A percentile compares a stretch with the other conserved stretches of the same genome.
Evolutionary conservation across 495 filamentous ascomycete species (phyloP).

Genomic region (Aspergillus sparsus): DNA sequence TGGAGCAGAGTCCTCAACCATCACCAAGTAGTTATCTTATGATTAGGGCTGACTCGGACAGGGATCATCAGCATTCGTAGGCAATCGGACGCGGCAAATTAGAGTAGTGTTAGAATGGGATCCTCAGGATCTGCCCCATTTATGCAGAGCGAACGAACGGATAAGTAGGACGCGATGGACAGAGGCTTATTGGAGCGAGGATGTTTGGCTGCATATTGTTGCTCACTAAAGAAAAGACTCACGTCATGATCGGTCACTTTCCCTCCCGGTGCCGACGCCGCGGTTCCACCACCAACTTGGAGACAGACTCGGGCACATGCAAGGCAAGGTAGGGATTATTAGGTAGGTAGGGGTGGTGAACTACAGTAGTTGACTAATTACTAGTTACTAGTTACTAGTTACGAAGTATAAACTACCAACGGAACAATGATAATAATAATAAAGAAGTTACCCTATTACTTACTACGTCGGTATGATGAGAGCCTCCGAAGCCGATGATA

Average conservation of each 20-base stretch:
- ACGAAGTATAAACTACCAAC: too few species aligned
- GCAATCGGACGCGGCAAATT: conserved; percentile 2
- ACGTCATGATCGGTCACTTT: conserved; percentile 12
- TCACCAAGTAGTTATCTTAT: conserved; percentile 3
- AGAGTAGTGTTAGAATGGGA: neutral
- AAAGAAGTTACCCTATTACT: too few species aligned
- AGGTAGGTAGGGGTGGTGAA: too few species aligned
- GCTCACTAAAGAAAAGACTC: neutral
- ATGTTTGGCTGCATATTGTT: neutral
- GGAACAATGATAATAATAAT: too few species aligned
- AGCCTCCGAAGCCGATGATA: too few species aligned
- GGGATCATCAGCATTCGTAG: conserved; percentile 8
- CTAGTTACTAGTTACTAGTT: too few species aligned
- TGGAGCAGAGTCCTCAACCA: conserved; percentile 8
- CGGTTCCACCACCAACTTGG: too few species aligned
- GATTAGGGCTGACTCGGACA: conserved; percentile 7
- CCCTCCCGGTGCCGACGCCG: neutral
- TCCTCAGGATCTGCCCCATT: conserved; percentile 9
- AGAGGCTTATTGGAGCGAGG: neutral
- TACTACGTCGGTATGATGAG: too few species aligned
- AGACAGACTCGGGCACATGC: too few species aligned
- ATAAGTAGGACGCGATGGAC: neutral
- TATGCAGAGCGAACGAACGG: neutral
- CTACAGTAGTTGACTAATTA: too few species aligned
- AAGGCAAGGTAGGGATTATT: too few species aligned